Evolutionary conservation across 495 filamentous ascomycete genomes (phyloP).

Genomic region (Chaetomium tenue): DNA sequence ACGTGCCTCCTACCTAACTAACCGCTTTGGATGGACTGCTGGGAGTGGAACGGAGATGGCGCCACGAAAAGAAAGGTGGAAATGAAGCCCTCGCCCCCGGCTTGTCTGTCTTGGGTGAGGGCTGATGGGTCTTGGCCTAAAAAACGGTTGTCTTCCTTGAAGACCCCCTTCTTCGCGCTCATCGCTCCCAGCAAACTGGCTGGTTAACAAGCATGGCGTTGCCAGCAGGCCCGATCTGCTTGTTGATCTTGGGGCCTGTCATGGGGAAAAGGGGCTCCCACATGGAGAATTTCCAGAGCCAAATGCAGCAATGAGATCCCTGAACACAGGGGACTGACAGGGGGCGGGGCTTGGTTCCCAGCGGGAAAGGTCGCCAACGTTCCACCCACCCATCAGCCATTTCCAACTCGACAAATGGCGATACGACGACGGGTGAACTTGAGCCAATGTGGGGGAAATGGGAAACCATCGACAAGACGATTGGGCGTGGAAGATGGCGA

Average conservation of each 20-base stretch:
- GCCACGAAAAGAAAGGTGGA: conserved; percentile 16
- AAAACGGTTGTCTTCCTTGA: conserved; percentile 9
- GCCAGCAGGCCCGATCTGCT: background rate
- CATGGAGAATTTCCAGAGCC: background rate
- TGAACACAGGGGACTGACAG: background rate
- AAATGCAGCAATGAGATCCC: background rate
- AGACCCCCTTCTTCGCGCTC: background rate
- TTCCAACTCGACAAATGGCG: conserved; percentile 7
- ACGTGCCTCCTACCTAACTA: conserved; percentile 13
- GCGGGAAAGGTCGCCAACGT: background rate
- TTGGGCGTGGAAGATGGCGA: background rate
- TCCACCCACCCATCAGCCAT: conserved; percentile 12
- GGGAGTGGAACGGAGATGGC: conserved; percentile 10
- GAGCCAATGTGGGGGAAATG: background rate
- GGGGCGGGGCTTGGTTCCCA: conserved; percentile 3
- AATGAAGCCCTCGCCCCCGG: conserved; percentile 13
- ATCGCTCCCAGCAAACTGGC: background rate
- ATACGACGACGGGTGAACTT: background rate
- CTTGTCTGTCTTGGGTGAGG: background rate
- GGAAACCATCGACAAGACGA: background rate
- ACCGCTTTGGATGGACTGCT: conserved; percentile 22
- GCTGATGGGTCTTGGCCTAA: background rate
- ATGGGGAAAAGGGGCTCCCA: background rate
- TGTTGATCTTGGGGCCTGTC: background rate
- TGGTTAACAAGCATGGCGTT: conserved; percentile 1